These are phyloP conservation scores for Moniliophthora roreri DNA, from an alignment of 1,284 basidiomycete species.

Conservation along the genomic window DNA sequence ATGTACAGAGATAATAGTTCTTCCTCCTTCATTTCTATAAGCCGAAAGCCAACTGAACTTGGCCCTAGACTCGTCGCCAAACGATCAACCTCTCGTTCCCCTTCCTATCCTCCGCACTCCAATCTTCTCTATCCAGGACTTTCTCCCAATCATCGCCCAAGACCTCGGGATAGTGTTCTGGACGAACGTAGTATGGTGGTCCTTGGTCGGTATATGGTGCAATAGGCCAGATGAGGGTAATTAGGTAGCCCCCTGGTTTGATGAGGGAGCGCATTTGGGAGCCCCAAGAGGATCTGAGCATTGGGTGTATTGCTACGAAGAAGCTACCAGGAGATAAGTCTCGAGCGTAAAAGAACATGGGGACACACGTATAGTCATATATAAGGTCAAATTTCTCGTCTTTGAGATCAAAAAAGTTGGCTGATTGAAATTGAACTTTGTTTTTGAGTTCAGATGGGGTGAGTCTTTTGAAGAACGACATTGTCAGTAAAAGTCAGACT, in stretches of 20 bases:
- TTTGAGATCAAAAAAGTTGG: slow-evolving; percentile 56
- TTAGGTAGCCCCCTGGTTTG: slow-evolving; percentile 59
- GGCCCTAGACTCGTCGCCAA: too few species aligned
- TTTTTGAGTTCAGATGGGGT: slow-evolving; percentile 2
- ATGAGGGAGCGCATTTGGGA: slow-evolving; percentile 54
- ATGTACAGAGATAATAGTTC: too few species aligned
- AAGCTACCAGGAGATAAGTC: slow-evolving; percentile 41
- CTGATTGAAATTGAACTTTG: slow-evolving; percentile 36
- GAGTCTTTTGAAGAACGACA: too few species aligned
- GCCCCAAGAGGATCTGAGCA: slow-evolving; percentile 55
- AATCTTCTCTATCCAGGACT: slow-evolving; percentile 49
- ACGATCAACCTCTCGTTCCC: slow-evolving; percentile 51
- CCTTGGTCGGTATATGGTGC: slow-evolving; percentile 41
- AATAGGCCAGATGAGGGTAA: slow-evolving; percentile 56
- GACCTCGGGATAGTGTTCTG: slow-evolving; percentile 56
- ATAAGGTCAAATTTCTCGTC: slow-evolving; percentile 52
- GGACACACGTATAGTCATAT: slow-evolving; percentile 67
- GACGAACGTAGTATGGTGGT: slow-evolving; percentile 63
- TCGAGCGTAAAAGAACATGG: background rate
- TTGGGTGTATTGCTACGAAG: slow-evolving; percentile 69
- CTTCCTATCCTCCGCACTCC: slow-evolving; percentile 32
- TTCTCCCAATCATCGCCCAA: slow-evolving; percentile 56
- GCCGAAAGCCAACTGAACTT: too few species aligned
- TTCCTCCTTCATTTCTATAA: too few species aligned
- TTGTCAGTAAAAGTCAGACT: too few species aligned